Percentiles rank a stretch among this genome's conserved stretches.
Conservation (phyloP, 2,329 filamentous ascomycete genomes). For the Apiospora pterosperma region DNA sequence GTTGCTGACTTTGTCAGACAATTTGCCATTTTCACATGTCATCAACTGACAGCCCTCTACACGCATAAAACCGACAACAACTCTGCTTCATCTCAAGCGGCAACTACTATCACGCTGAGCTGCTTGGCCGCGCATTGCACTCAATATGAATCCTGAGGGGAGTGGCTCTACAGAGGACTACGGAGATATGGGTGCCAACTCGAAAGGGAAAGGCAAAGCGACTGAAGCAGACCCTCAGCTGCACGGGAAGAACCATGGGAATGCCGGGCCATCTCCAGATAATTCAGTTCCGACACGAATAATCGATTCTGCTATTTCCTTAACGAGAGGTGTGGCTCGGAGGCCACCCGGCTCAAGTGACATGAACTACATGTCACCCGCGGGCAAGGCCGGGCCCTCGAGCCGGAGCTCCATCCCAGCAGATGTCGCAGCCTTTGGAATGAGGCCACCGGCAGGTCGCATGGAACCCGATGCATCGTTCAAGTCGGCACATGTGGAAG, state of each 20-base stretch:
- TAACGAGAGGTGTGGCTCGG: background rate
- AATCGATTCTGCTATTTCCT: background rate
- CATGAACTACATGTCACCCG: background rate
- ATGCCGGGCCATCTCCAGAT: background rate
- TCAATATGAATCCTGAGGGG: background rate
- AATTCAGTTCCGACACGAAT: background rate
- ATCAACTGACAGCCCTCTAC: background rate
- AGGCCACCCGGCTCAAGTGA: background rate
- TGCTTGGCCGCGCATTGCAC: background rate
- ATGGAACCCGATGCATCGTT: slow-evolving; percentile 13
- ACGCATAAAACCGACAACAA: background rate
- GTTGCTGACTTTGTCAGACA: background rate
- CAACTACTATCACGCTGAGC: too few relatives aligned
- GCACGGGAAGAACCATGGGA: background rate
- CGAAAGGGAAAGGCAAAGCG: background rate
- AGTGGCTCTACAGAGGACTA: background rate
- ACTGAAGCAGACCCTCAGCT: background rate
- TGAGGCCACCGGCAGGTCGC: background rate
- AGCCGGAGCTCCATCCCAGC: background rate
- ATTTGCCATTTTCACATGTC: background rate
- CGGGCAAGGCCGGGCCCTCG: background rate
- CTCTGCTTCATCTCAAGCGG: background rate
- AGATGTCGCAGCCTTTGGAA: background rate
- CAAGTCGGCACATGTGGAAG: slow-evolving; percentile 22
- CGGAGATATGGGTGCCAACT: background rate